Conservation (phyloP, 257 asterid genomes). For the Fraxinus pennsylvanica region DNA sequence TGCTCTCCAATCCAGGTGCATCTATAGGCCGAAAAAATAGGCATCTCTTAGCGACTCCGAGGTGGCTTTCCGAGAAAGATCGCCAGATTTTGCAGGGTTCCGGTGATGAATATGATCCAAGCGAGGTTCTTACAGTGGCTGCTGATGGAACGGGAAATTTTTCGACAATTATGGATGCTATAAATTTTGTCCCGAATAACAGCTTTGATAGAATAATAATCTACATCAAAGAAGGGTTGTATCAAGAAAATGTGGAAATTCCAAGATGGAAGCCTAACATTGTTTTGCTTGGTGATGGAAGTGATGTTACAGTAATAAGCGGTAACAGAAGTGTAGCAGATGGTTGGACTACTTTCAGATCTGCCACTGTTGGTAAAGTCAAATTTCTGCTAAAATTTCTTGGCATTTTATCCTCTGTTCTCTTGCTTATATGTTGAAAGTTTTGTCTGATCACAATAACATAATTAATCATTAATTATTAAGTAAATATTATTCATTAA, state of each 20-base stretch:
- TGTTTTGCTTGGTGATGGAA: slow-evolving; percentile 81
- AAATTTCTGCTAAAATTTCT: too few relatives aligned
- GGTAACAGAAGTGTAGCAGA: slow-evolving; percentile 63
- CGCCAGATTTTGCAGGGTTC: slow-evolving; percentile 48
- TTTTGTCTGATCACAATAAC: too few relatives aligned
- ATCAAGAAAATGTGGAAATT: slow-evolving; percentile 76
- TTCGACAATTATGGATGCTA: slow-evolving; percentile 53
- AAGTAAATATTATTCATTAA: too few relatives aligned
- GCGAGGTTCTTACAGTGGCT: slow-evolving; percentile 59
- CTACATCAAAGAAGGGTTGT: slow-evolving; percentile 58
- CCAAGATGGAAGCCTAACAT: slow-evolving; percentile 76
- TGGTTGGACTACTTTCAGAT: slow-evolving; percentile 94
- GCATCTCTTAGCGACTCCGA: slow-evolving; percentile 60
- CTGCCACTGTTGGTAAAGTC: slow-evolving; percentile 78
- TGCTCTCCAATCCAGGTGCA: slow-evolving; percentile 36
- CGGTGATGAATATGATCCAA: slow-evolving; percentile 45
- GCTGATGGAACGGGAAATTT: slow-evolving; percentile 78
- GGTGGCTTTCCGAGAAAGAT: slow-evolving; percentile 52
- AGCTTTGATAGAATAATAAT: slow-evolving; percentile 58
- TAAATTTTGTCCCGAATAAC: slow-evolving; percentile 58
- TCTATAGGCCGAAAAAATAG: slow-evolving; percentile 29
- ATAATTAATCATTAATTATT: too few relatives aligned
- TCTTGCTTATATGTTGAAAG: too few relatives aligned
- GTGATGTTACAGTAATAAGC: slow-evolving; percentile 55
- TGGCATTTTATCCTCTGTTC: too few relatives aligned